Evolutionary conservation across 2,329 filamentous ascomycete species (phyloP), one percentile per base, ranked within the genome.

Genomic region (Penicillium sp.): DNA sequence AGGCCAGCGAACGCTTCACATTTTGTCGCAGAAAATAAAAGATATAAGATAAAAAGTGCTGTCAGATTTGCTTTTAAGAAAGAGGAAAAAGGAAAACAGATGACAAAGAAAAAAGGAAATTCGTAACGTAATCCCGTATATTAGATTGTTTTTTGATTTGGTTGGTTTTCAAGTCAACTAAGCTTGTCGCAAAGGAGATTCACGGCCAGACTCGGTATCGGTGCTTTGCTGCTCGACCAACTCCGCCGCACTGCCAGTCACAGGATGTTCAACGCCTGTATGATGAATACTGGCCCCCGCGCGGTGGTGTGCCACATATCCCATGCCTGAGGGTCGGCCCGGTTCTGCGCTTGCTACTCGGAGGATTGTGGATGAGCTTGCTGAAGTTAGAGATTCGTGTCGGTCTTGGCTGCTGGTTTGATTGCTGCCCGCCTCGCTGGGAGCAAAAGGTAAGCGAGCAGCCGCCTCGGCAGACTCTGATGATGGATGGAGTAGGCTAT

Each of bases 301-400:
- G 33, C 77, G 74, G 62, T 79, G 72, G 57, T 79, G 74, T 9
- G 74, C 71, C 11, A 81, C 79, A 56, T 77, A 79, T 0, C 79
- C 79, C 68, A 81, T 66, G 52, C 77, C 79, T 6, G 77, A 78
- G 0, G 78, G 77, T 45, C 78, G 72, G 24, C 69, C 66, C 28
- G 63, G 61, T 42, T 66, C 70, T 20, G 70, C 63, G 26, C 65
- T 65, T 43, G 68, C 64, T 43, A 65, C 65, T 49, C 68, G 61
- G 51, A 69, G 60, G 53, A 68, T 56, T 43, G 52, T 68, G 66
- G 57, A 63, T 47, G 33, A 65, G 60, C 30, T 59, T 7, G 30
- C 30, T 14, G 74, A 76, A n/a, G 68, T 66, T 20, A 71, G 65
- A 7, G 73, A 75, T 5, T 66, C 62, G 12, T 66, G 69, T 4